Percentiles rank a stretch among this genome's conserved stretches.
These are phyloP conservation scores for Yamadazyma sp. DNA, from an alignment of 1,139 yeast genomes.

Conservation along the genomic window DNA sequence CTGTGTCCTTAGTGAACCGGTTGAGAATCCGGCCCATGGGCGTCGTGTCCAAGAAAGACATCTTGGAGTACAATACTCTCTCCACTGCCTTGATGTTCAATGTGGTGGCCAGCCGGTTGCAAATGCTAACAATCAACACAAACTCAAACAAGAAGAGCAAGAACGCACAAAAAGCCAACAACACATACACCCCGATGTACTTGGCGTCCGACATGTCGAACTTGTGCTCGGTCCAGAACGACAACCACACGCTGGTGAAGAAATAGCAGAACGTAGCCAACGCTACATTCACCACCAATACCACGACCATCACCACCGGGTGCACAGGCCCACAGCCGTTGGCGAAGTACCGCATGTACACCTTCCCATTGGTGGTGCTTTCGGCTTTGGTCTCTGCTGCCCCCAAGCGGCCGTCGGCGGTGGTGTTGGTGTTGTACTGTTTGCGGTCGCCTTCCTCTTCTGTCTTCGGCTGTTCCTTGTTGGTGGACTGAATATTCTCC, in stretches of 20 bases:
- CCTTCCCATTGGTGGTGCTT: constrained; percentile 27
- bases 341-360: constrained; percentile 46
- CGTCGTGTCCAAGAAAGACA: constrained; percentile 60
- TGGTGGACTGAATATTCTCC: constrained; percentile 18
- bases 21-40: constrained; percentile 63
- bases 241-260: constrained; percentile 78
- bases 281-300: constrained; percentile 23
- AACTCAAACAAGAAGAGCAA: constrained; percentile 46
- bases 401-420: constrained; percentile 31
- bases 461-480: constrained; percentile 11
- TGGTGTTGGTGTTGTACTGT: constrained; percentile 14
- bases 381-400: constrained; percentile 38
- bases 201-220: constrained; percentile 51
- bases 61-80: constrained; percentile 59
- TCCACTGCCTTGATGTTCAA: constrained; percentile 54
- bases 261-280: constrained; percentile 59
- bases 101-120: constrained; percentile 48
- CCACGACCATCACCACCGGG: constrained; percentile 13
- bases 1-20: constrained; percentile 79
- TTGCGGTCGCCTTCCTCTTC: constrained; percentile 13
- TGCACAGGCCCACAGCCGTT: constrained; percentile 56
- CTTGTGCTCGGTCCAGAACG: constrained; percentile 74
- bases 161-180: constrained; percentile 48
- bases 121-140: constrained; percentile 50
- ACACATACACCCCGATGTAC: constrained; percentile 73